phyloP scores from a whole-genome alignment of 2,329 filamentous ascomycete species.

The Sarocladiaceae sp. region DNA sequence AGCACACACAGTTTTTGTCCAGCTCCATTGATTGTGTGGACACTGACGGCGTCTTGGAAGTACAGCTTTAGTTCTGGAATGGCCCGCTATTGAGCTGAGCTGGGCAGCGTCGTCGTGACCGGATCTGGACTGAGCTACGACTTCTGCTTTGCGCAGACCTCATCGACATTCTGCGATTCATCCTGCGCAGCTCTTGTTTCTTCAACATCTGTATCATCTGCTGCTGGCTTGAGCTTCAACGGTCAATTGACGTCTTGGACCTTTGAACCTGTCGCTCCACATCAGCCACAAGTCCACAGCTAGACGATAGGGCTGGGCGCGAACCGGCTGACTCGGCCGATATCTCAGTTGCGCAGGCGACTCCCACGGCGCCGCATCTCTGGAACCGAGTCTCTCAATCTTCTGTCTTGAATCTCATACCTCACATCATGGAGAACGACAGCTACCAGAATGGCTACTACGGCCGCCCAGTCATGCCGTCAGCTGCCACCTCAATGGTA shows the following conservation, averaged over 20 bases:
- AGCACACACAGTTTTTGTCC: no score
- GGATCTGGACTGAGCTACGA: not conserved
- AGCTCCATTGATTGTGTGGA: not conserved
- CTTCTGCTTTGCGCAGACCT: not conserved
- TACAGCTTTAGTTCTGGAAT: not conserved
- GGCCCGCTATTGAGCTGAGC: not conserved
- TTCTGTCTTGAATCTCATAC: no score
- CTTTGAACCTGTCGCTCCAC: no score
- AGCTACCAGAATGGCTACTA: constrained; percentile 20
- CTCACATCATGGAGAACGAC: constrained; percentile 26
- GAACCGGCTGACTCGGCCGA: no score
- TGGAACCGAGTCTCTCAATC: not conserved
- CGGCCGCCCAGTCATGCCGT: constrained; percentile 22
- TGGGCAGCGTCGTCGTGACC: no score
- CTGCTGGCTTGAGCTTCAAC: no score
- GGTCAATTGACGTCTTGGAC: not conserved
- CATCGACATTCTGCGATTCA: no score
- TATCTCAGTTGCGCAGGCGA: no score
- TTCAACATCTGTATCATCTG: no score
- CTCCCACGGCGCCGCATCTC: not conserved
- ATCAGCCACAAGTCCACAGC: no score
- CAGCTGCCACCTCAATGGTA: constrained; percentile 31
- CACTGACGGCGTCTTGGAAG: not conserved
- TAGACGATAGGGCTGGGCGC: no score
- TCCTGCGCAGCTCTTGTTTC: no score